phyloP scores from a whole-genome alignment of 148 eudicot species.

The Selenicereus undatus region DNA sequence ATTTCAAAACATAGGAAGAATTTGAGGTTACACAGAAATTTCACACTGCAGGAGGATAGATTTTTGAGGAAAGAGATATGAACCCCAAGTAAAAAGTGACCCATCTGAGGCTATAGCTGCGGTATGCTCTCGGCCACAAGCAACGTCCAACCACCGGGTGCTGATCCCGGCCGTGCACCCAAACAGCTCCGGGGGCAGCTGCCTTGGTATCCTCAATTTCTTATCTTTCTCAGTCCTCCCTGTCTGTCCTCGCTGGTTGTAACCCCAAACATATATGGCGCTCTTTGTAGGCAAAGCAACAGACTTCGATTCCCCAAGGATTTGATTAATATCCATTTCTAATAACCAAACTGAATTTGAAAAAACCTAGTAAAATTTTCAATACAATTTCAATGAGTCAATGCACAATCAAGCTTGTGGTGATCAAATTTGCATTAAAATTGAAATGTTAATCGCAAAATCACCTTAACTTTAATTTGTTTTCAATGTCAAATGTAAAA shows the following conservation, averaged over 20 bases:
- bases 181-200: conserved; percentile 84
- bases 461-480: background rate
- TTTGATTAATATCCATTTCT: conserved; percentile 58
- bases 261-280: conserved; percentile 90
- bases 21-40: conserved; percentile 33
- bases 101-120: conserved; percentile 92
- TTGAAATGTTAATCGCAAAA: background rate
- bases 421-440: background rate
- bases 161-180: conserved; percentile 72
- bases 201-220: conserved; percentile 83
- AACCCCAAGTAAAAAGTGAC: conserved; percentile 96
- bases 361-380: conserved; percentile 6
- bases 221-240: conserved; percentile 61
- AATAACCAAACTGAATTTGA: conserved; percentile 5
- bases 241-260: conserved; percentile 91
- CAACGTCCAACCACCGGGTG: conserved; percentile 81
- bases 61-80: conserved; percentile 32
- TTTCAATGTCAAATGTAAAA: background rate
- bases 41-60: conserved; percentile 30
- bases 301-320: conserved; percentile 56
- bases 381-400: background rate
- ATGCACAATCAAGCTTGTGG: background rate
- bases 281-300: conserved; percentile 61
- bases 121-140: conserved; percentile 97
- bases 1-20: conserved; percentile 24